phyloP scores from a whole-genome alignment of 768 basidiomycete species.

The Ramaria sp. region DNA sequence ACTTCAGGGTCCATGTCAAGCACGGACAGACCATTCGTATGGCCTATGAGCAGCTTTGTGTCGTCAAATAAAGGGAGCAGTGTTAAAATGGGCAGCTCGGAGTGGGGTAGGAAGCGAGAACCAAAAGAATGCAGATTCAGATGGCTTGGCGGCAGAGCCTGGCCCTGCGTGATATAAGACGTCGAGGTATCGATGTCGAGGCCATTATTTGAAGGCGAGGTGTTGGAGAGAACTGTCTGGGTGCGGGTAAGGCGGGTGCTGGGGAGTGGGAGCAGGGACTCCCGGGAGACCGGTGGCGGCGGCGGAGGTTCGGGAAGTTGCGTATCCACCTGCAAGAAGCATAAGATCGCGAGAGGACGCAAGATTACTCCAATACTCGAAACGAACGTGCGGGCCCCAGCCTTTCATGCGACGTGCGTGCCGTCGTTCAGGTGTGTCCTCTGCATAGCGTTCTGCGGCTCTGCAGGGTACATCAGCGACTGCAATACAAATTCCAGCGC shows the following conservation, averaged over 20 bases:
- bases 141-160: constrained; percentile 37
- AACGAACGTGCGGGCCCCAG: constrained; percentile 48
- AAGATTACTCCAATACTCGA: neutral
- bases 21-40: constrained; percentile 71
- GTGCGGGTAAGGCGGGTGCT: neutral
- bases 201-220: constrained; percentile 16
- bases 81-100: constrained; percentile 64
- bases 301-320: neutral
- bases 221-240: constrained; percentile 6
- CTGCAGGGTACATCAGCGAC: constrained; percentile 25
- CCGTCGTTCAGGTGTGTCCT: constrained; percentile 49
- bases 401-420: constrained; percentile 51
- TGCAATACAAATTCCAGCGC: neutral
- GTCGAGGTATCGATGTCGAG: constrained; percentile 23
- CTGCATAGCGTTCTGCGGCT: constrained; percentile 74
- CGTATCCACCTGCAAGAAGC: neutral
- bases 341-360: neutral
- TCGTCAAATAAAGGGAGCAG: constrained; percentile 60
- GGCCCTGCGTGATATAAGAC: constrained; percentile 24
- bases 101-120: constrained; percentile 76
- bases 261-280: neutral
- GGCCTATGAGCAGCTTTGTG: constrained; percentile 63
- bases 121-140: constrained; percentile 70
- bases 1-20: constrained; percentile 75
- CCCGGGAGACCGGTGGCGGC: neutral